Conservation (phyloP, 345 rosid genomes). For the Tarenaya hassleriana region DNA sequence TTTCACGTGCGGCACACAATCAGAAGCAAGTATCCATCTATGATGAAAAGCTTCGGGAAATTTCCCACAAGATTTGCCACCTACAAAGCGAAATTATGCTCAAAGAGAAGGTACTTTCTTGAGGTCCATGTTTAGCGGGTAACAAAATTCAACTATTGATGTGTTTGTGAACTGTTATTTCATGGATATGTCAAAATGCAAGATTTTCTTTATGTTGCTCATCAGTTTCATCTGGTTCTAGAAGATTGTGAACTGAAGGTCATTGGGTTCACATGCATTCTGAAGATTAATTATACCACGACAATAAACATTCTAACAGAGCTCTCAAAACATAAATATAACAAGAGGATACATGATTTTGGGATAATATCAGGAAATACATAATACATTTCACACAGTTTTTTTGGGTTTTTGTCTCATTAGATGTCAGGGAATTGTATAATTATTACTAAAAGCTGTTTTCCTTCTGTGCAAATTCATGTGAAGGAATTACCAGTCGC, state of each 20-base stretch:
- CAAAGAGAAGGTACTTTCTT: conserved; percentile 47
- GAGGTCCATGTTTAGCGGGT: conserved; percentile 10
- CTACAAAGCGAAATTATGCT: conserved; percentile 52
- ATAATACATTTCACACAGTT: not conserved
- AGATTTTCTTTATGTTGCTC: not conserved
- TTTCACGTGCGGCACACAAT: conserved; percentile 29
- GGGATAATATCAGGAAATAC: not conserved
- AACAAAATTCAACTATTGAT: not conserved
- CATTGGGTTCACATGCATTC: conserved; percentile 4
- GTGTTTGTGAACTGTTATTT: not conserved
- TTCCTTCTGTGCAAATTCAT: not conserved
- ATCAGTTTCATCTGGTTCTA: not conserved
- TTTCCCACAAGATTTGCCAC: conserved; percentile 40
- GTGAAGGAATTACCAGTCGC: conserved; percentile 77
- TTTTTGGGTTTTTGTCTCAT: not conserved
- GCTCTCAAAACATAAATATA: not conserved
- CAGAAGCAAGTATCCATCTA: conserved; percentile 26
- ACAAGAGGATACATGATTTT: conserved; percentile 10
- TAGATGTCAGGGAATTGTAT: conserved; percentile 1
- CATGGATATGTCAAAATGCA: not conserved
- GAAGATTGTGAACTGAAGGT: not conserved
- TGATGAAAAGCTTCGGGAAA: conserved; percentile 63
- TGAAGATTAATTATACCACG: conserved; percentile 8
- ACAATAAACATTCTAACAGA: not conserved
- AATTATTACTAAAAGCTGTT: not conserved